Conservation (phyloP, 2,329 filamentous ascomycete genomes). For the Cryphonectria japonica region DNA sequence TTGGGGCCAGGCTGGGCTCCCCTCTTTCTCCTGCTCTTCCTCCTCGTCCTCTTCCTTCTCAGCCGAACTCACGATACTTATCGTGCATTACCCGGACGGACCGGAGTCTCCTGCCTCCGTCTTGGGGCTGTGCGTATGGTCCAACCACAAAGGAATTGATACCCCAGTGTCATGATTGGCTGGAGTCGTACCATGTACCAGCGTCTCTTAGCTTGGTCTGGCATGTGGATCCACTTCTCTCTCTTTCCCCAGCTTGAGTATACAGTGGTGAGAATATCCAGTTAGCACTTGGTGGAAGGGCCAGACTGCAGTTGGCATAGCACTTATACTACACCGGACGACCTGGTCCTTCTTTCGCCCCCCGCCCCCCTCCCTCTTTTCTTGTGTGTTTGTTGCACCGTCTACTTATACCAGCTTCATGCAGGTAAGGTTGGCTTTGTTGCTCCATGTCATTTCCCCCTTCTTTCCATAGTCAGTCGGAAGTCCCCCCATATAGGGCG, state of each 20-base stretch:
- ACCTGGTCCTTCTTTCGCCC: background rate
- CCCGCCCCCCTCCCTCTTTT: too few species aligned
- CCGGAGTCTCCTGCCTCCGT: background rate
- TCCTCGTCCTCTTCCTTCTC: background rate
- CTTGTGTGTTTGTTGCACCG: background rate
- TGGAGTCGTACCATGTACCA: background rate
- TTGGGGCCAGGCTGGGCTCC: background rate
- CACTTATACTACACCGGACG: constrained; percentile 14
- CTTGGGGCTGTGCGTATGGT: background rate
- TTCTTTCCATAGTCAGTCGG: background rate
- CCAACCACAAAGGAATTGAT: background rate
- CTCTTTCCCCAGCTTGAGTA: background rate
- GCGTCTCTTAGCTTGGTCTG: background rate
- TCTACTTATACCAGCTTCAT: background rate
- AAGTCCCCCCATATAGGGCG: background rate
- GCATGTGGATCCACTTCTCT: background rate
- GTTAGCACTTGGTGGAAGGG: constrained; percentile 22
- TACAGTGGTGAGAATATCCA: constrained; percentile 13
- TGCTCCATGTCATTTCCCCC: background rate
- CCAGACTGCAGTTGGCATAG: constrained; percentile 13
- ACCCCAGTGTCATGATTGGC: background rate
- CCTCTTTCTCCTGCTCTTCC: too few species aligned
- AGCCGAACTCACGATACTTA: background rate
- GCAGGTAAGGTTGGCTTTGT: background rate
- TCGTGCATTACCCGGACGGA: background rate